phyloP scores from a whole-genome alignment of 768 basidiomycete genomes.

The Macrolepiota dolichaula region DNA sequence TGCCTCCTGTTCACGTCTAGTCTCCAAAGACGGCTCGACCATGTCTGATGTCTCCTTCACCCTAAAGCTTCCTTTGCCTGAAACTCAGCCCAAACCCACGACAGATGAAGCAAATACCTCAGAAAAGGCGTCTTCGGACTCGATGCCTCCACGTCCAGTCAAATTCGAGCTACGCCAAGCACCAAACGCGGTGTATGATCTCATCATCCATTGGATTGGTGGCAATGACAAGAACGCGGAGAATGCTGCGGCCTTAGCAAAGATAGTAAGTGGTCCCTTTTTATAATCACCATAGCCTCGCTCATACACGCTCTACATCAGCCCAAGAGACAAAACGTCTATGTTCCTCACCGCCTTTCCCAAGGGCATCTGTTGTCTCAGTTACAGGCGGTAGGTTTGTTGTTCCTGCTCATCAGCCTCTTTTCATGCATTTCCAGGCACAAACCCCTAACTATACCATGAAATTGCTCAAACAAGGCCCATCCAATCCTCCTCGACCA shows the following conservation, averaged over 20 bases:
- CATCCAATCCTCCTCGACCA: conserved; percentile 24
- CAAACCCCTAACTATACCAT: conserved; percentile 42
- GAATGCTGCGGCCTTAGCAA: conserved; percentile 39
- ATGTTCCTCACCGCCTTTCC: conserved; percentile 54
- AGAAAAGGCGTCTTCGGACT: conserved; percentile 12
- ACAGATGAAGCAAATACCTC: neutral
- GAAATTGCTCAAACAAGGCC: conserved; percentile 55
- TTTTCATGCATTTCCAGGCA: conserved; percentile 28
- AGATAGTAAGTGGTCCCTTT: conserved; percentile 35
- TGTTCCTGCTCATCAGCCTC: neutral
- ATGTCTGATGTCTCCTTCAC: conserved; percentile 7
- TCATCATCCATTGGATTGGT: conserved; percentile 60
- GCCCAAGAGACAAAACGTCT: conserved; percentile 45
- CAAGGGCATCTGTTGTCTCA: conserved; percentile 55
- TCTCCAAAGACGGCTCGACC: neutral
- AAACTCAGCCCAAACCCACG: conserved; percentile 5
- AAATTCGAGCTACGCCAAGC: conserved; percentile 35
- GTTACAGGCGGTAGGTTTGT: conserved; percentile 49
- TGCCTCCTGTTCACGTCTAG: conserved; percentile 10
- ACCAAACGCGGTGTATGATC: conserved; percentile 51
- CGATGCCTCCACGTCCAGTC: conserved; percentile 11
- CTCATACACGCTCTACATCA: neutral
- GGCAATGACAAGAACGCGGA: conserved; percentile 48
- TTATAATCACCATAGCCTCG: neutral
- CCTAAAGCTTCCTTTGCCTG: conserved; percentile 40